These are phyloP conservation scores for Aureobasidium sp. DNA, from an alignment of 2,329 filamentous ascomycete genomes.

Conservation along the genomic window DNA sequence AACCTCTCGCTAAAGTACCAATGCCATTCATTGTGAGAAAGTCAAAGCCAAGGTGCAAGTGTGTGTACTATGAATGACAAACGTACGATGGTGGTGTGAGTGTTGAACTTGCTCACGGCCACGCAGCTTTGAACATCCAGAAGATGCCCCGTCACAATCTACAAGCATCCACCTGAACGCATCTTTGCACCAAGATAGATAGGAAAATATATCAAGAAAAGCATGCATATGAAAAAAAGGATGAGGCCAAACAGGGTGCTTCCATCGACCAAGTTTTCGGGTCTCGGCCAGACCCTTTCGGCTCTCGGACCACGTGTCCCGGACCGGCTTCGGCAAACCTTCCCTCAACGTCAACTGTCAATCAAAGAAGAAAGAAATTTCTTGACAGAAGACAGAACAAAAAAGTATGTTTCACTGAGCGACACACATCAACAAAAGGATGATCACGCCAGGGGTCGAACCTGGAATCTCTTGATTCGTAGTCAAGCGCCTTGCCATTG, in stretches of 20 bases:
- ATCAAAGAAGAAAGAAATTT: not conserved
- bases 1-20: not conserved
- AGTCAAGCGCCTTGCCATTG: conserved; percentile 55
- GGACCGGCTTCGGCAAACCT: not conserved
- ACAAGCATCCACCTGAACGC: not conserved
- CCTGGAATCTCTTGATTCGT: conserved; percentile 32
- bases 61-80: not conserved
- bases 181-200: not conserved
- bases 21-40: not conserved
- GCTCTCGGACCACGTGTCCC: not conserved
- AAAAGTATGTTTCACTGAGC: not conserved
- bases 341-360: not conserved
- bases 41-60: not conserved
- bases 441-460: conserved; percentile 19
- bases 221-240: not conserved
- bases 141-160: not conserved
- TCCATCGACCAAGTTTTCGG: not conserved
- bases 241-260: not conserved
- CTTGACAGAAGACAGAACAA: not conserved
- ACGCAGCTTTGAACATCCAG: not conserved
- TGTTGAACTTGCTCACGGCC: not conserved
- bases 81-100: not conserved
- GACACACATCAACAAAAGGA: not conserved
- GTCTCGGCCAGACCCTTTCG: not conserved
- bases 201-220: not conserved